Evolutionary conservation across 2,329 filamentous ascomycete species (phyloP).

Genomic region (Fusarium armeniacum): DNA sequence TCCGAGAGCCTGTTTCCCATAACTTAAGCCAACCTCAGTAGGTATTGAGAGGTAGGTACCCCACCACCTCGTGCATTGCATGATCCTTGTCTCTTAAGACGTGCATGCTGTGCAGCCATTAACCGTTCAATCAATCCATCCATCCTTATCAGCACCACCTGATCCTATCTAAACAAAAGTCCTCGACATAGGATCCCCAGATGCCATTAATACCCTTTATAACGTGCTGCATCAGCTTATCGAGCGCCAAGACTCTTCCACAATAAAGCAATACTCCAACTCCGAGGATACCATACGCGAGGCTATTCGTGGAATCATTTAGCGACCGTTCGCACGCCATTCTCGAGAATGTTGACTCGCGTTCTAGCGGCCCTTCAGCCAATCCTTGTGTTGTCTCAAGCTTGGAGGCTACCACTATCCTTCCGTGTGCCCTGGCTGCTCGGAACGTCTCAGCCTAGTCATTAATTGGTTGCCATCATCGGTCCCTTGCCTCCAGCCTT

Average conservation of each 20-base stretch:
- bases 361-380: conserved; percentile 20
- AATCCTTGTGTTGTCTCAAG: conserved; percentile 4
- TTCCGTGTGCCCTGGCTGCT: conserved; percentile 7
- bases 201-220: conserved; percentile 7
- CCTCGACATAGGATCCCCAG: conserved; percentile 15
- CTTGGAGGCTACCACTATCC: conserved; percentile 22
- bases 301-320: conserved; percentile 27
- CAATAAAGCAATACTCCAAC: conserved; percentile 8
- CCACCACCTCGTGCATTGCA: conserved; percentile 23
- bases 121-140: conserved; percentile 24
- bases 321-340: conserved; percentile 22
- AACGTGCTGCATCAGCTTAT: conserved; percentile 35
- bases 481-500: conserved; percentile 14
- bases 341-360: conserved; percentile 3
- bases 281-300: not conserved
- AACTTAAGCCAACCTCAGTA: conserved; percentile 1
- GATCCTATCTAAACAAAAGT: conserved; percentile 34
- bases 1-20: conserved; percentile 9
- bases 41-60: not conserved
- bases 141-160: conserved; percentile 34
- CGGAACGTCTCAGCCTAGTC: conserved; percentile 6
- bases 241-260: conserved; percentile 9
- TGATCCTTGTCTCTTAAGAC: conserved; percentile 23
- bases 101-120: conserved; percentile 15
- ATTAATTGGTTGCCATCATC: conserved; percentile 26